Base-by-base conservation (phyloP, 805 yeast genomes). In the Starmera pachycereana region DNA sequence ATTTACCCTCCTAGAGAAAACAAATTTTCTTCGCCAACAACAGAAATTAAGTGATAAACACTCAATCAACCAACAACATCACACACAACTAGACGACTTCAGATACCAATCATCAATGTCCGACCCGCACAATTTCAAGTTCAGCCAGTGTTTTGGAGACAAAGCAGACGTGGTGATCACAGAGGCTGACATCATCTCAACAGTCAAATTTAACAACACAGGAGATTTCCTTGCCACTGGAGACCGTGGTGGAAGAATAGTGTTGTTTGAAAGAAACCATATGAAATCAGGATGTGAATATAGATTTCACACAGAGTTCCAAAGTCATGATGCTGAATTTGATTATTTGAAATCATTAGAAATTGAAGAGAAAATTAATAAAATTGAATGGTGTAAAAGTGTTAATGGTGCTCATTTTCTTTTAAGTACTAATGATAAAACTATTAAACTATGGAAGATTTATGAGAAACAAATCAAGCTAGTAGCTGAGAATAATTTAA, bases 221-320 rank as follows among this genome's bases (percentile, higher is more conserved):
- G 99, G 99, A 38, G 88, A 92, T 57, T 92, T 81, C 56, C 67
- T 92, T 42, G 99, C 98, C 44, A 92, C 98, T 2, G 99, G 99
- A 46, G 99, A 92, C 65, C 80, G 89, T 57, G 99, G 99, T 40
- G 99, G 99, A 27, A 75, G 99, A 48, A 97, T 92, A 33, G 99
- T 92, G 12, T 63, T 92, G 40, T 92, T 92, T 62, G 97, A 92
- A 62, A 75, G 97, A 52, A 88, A 86, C 60, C 80, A 74, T 49
- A 78, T 78, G 54, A 76, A 78, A 61, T 81, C 73, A 53, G 72
- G 70, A 38, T 89, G 97, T 62, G 98, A 94, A 62, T 94, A 92
- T 66, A 78, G 87, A 55, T 92, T 92, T 64, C 81, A 85, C 56
- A 92, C 97, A 16, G 99, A 92, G 61, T 92, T 92, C 63, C 99